Base-by-base conservation (phyloP, 805 yeast species). In the Cyberlindnera bimundalis region DNA sequence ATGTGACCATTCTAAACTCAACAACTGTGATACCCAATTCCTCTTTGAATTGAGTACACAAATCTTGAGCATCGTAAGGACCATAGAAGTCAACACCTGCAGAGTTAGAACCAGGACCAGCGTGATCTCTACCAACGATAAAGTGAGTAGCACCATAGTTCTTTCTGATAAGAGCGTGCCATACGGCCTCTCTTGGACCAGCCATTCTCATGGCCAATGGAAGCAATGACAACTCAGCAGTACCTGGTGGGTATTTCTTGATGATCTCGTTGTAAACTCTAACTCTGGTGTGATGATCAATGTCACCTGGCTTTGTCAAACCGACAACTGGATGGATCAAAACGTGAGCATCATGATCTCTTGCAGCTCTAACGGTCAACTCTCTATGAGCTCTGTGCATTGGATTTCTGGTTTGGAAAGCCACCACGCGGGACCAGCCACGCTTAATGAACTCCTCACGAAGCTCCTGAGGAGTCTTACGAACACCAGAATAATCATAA, bases 151-250 rank as follows among this genome's bases (percentile, higher is more conserved):
- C 96, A 60, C 98, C 98, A 61, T 82, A 89, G 70, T 90, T 90
- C 73, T 88, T 87, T 68, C 98, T 84, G 62, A 90, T 90, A 58
- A 91, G 83, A 14, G 97, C 96, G 62, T 90, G 98, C 97, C 97
- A 91, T 33, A 90, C 85, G 17, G 98, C 98, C 69, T 90, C 98
- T 64, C 96, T 80, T 65, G 91, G 97, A 65, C 98, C 98, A 42
- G 93, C 97, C 98, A 90, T 90, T 74, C 98, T 82, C 98, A 90
- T 90, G 29, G 98, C 98, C 59, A 90, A 73, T 11, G 98, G 98
- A 55, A 90, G 73, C 50, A 90, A 70, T 8, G 96, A 82, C 47
- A 90, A 71, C 50, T 85, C 79, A 13, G 97, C 97, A 78, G 90
- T 83, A 40, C 96, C 96, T 50, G 81, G 84, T 38, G 97, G 98